Percentiles rank a stretch among this genome's conserved stretches.
Conservation (phyloP, 1,139 yeast genomes). For the Saccharomyces hybrid region DNA sequence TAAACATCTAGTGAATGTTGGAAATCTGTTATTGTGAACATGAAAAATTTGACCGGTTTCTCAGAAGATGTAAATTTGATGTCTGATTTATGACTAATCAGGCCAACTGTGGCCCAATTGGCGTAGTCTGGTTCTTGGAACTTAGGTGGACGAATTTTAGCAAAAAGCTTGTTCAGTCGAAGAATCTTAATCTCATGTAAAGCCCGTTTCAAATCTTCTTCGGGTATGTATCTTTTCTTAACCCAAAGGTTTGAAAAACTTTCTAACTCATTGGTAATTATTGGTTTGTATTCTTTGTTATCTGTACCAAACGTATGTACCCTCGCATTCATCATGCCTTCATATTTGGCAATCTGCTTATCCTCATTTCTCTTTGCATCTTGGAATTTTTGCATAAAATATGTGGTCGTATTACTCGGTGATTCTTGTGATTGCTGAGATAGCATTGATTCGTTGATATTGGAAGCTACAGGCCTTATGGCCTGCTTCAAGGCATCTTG, state of each 20-base stretch:
- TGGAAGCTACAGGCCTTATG: background rate
- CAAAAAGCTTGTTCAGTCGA: constrained; percentile 48
- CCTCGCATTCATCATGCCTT: constrained; percentile 28
- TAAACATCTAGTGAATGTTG: constrained; percentile 49
- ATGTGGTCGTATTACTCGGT: constrained; percentile 23
- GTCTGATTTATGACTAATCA: constrained; percentile 51
- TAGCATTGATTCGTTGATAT: background rate
- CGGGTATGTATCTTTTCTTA: constrained; percentile 41
- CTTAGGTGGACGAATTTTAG: constrained; percentile 60
- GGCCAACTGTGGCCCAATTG: constrained; percentile 35
- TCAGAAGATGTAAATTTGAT: constrained; percentile 40
- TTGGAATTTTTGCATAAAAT: constrained; percentile 30
- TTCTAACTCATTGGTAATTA: constrained; percentile 32
- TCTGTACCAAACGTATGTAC: constrained; percentile 32
- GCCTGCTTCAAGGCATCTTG: constrained; percentile 8
- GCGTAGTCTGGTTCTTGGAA: constrained; percentile 34
- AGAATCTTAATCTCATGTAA: constrained; percentile 45
- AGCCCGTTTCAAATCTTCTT: constrained; percentile 30
- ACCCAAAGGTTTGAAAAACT: constrained; percentile 33
- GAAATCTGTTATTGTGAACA: constrained; percentile 62
- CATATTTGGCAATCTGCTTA: constrained; percentile 13
- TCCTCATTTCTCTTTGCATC: constrained; percentile 20
- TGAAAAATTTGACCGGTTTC: constrained; percentile 46
- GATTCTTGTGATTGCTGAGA: constrained; percentile 2
- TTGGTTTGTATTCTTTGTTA: constrained; percentile 18